Percentiles rank a stretch among this genome's conserved stretches.
Evolutionary conservation across 2,329 filamentous ascomycete species (phyloP).

Genomic region (Calonectria ilicicola): DNA sequence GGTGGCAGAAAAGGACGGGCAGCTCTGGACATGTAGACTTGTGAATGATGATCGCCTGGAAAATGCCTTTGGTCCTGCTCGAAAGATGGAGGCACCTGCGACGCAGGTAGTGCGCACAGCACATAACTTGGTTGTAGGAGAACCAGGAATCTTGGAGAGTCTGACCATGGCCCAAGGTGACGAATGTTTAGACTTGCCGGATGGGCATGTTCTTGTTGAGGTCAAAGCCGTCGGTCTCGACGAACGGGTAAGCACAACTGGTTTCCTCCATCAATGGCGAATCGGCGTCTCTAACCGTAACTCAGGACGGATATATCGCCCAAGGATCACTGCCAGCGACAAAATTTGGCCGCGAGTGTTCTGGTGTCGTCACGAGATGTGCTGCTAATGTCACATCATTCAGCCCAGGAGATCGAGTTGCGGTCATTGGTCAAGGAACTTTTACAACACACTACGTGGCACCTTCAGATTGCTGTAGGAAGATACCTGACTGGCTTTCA

Average conservation of each 20-base stretch:
- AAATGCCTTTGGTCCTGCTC: slow-evolving; percentile 35
- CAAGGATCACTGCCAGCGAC: slow-evolving; percentile 34
- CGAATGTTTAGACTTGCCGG: not conserved
- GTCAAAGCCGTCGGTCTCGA: slow-evolving; percentile 36
- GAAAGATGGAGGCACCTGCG: slow-evolving; percentile 27
- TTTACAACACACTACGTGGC: slow-evolving; percentile 35
- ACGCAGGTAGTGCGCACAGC: slow-evolving; percentile 20
- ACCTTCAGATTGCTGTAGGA: slow-evolving; percentile 29
- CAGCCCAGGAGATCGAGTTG: slow-evolving; percentile 33
- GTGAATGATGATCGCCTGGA: slow-evolving; percentile 32
- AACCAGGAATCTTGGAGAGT: slow-evolving; percentile 37
- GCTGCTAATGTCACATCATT: slow-evolving; percentile 28
- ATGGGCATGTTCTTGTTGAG: slow-evolving; percentile 35
- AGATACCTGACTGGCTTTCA: slow-evolving; percentile 37
- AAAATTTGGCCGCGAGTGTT: slow-evolving; percentile 37
- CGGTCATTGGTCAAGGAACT: slow-evolving; percentile 36
- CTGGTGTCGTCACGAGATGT: slow-evolving; percentile 29
- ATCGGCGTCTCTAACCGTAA: slow-evolving; percentile 24
- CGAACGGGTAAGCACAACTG: slow-evolving; percentile 29
- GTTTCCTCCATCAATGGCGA: not conserved
- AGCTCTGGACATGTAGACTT: slow-evolving; percentile 39
- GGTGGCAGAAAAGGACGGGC: slow-evolving; percentile 37
- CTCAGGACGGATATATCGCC: slow-evolving; percentile 29
- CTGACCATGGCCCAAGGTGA: slow-evolving; percentile 35
- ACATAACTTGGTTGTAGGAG: slow-evolving; percentile 32